These are phyloP conservation scores for Chytriomyces sp. DNA, from an alignment of 192 early-diverging fungal species.

Conservation along the genomic window DNA sequence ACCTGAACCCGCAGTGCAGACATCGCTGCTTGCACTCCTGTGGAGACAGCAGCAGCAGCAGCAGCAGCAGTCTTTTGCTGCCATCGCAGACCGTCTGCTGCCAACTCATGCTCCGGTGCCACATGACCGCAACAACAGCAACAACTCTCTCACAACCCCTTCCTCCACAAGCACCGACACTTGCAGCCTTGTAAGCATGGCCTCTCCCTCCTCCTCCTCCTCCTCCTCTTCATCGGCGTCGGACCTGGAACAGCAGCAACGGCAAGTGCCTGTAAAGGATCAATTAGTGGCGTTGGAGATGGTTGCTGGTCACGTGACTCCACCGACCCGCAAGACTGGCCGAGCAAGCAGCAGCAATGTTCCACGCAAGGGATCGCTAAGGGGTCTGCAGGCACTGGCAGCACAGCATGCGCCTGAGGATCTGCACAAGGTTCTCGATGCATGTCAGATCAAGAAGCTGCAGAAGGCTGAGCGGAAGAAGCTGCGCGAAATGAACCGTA, in stretches of 20 bases:
- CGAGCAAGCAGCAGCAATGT: neutral
- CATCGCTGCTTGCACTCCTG: neutral
- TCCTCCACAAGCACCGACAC: neutral
- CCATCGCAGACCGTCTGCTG: neutral
- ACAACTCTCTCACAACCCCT: neutral
- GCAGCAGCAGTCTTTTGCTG: neutral
- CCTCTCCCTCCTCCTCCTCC: neutral
- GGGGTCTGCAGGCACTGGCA: neutral
- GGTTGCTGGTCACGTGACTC: no score
- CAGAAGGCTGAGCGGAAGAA: constrained; percentile 49
- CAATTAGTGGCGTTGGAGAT: no score
- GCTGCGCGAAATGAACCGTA: constrained; percentile 47
- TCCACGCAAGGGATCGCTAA: neutral
- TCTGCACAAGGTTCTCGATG: constrained; percentile 25
- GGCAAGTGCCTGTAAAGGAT: neutral
- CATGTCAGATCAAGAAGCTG: constrained; percentile 28
- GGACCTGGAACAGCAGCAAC: neutral
- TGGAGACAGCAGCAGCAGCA: neutral
- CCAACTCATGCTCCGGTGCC: neutral
- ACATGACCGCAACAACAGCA: neutral
- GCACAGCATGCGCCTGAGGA: constrained; percentile 7
- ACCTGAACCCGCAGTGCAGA: neutral
- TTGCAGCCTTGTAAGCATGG: neutral
- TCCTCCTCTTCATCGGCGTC: neutral
- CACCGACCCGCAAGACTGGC: no score